Conservation (phyloP, 257 asterid species). For the Scutellaria galericulata region DNA sequence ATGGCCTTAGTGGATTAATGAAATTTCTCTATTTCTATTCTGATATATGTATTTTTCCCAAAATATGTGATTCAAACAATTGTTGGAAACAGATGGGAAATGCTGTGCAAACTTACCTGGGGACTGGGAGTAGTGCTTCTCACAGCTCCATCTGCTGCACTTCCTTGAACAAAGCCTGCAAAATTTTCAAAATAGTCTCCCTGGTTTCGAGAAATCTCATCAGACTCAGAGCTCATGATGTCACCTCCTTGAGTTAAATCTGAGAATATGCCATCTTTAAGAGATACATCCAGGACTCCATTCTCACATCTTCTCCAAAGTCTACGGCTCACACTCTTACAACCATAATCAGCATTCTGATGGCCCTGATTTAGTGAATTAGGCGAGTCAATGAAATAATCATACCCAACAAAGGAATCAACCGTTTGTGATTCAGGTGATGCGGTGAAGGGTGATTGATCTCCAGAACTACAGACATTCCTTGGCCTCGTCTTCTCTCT, state of each 20-base stretch:
- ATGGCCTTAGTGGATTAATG: background rate
- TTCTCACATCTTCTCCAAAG: slow-evolving; percentile 71
- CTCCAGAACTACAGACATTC: slow-evolving; percentile 49
- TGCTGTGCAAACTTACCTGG: slow-evolving; percentile 48
- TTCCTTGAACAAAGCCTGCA: slow-evolving; percentile 64
- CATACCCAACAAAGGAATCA: slow-evolving; percentile 60
- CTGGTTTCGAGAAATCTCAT: slow-evolving; percentile 44
- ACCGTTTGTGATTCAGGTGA: slow-evolving; percentile 91
- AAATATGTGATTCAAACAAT: slow-evolving; percentile 22
- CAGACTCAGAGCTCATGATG: slow-evolving; percentile 46
- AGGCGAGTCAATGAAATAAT: slow-evolving; percentile 67
- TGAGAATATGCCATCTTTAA: slow-evolving; percentile 84
- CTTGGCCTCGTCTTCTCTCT: slow-evolving; percentile 50
- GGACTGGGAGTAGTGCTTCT: slow-evolving; percentile 79
- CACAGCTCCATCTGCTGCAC: slow-evolving; percentile 40
- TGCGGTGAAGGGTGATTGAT: slow-evolving; percentile 55
- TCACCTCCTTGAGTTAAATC: slow-evolving; percentile 48
- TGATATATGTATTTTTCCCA: background rate
- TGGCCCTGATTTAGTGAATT: slow-evolving; percentile 54
- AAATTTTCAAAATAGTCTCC: slow-evolving; percentile 54
- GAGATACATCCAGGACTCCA: slow-evolving; percentile 70
- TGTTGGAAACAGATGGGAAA: slow-evolving; percentile 22
- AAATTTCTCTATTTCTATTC: background rate
- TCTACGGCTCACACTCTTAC: slow-evolving; percentile 71
- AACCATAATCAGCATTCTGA: slow-evolving; percentile 40